phyloP scores from a whole-genome alignment of 768 basidiomycete species.

The Phanerochaete carnosa region DNA sequence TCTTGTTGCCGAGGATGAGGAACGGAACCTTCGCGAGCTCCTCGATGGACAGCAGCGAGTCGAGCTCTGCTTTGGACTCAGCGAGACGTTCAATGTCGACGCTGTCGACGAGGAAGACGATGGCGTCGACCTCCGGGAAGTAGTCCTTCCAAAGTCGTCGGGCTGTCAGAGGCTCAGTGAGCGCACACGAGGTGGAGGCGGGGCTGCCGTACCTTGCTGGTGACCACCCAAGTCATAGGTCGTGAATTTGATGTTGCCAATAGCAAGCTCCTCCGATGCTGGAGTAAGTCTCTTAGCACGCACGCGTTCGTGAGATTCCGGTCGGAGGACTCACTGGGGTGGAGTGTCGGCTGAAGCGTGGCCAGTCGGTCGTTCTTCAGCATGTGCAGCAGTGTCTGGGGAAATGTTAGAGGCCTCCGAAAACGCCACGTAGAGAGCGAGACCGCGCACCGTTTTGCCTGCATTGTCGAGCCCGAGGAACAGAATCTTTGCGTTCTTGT shows the following conservation, averaged over 20 bases:
- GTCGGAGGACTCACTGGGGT: constrained; percentile 70
- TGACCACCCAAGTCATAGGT: constrained; percentile 98
- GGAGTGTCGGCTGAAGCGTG: constrained; percentile 95
- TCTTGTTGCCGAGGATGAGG: constrained; percentile 99
- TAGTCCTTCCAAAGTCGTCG: constrained; percentile 99
- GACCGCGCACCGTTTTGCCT: constrained; percentile 84
- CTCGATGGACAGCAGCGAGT: constrained; percentile 93
- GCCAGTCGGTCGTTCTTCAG: constrained; percentile 98
- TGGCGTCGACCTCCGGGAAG: constrained; percentile 99
- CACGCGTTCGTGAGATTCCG: neutral
- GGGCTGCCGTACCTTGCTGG: constrained; percentile 73
- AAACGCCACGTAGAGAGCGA: neutral
- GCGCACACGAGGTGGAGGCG: neutral
- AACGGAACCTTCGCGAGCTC: constrained; percentile 95
- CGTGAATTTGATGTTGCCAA: constrained; percentile 98
- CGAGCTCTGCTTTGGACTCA: constrained; percentile 96
- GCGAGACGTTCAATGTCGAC: constrained; percentile 95
- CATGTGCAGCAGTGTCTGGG: constrained; percentile 94
- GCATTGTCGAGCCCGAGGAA: constrained; percentile 99
- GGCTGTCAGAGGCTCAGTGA: constrained; percentile 40
- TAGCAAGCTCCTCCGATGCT: constrained; percentile 99
- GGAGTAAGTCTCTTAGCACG: constrained; percentile 9
- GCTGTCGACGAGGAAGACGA: constrained; percentile 96
- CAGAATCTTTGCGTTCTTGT: constrained; percentile 99
- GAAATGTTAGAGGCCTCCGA: neutral